Evolutionary conservation across 1,284 basidiomycete species (phyloP).

Genomic region (Flammula alnicola): DNA sequence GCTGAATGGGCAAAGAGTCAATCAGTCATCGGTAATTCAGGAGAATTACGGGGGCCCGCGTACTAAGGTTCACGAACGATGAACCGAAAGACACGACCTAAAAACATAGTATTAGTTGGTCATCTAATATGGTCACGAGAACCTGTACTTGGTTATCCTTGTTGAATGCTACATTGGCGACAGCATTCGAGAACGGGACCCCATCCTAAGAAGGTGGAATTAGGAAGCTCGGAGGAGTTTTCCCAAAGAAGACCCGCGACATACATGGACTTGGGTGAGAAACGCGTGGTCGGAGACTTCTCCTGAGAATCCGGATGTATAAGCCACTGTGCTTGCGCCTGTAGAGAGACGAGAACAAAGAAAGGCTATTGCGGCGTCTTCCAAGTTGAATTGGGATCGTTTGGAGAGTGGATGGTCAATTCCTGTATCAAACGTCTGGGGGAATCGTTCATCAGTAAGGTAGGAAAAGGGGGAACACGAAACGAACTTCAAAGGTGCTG

Average conservation of each 20-base stretch:
- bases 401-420: constrained; percentile 15
- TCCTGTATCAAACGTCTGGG: constrained; percentile 17
- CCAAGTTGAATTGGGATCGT: constrained; percentile 6
- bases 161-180: constrained; percentile 42
- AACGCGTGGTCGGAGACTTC: constrained; percentile 10
- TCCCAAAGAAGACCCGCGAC: neutral
- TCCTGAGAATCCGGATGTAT: constrained; percentile 13
- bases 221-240: neutral
- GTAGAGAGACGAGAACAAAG: constrained; percentile 11
- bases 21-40: neutral
- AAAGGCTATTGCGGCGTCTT: constrained; percentile 17
- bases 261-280: constrained; percentile 12
- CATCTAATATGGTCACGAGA: too few relatives aligned
- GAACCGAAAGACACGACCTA: constrained; percentile 13
- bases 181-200: constrained; percentile 42
- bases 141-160: constrained; percentile 20
- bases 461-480: neutral
- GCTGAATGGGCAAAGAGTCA: neutral
- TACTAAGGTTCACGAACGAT: constrained; percentile 9
- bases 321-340: constrained; percentile 10
- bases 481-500: constrained; percentile 23
- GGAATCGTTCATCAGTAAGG: neutral
- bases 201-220: constrained; percentile 32
- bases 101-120: neutral
- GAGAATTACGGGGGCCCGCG: neutral